A percentile compares a stretch with the other conserved stretches of the same genome.
phyloP scores from a whole-genome alignment of 768 basidiomycete species.

The Xerocomellus chrysenteron region DNA sequence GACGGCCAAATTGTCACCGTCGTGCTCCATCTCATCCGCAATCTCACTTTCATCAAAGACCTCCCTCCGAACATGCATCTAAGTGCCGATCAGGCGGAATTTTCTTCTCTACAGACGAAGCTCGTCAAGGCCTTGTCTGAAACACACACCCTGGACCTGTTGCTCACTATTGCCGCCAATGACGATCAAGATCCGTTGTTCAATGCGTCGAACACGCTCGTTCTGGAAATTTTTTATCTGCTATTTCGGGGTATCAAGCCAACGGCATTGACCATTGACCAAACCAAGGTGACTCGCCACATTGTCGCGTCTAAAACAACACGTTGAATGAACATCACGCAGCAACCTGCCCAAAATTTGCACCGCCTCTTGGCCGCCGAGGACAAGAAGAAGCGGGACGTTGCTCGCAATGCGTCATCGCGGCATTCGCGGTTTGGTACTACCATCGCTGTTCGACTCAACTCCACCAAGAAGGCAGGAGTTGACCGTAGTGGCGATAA shows the following conservation, averaged over 20 bases:
- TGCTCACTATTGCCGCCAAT: conserved; percentile 86
- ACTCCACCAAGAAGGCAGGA: conserved; percentile 48
- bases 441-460: conserved; percentile 79
- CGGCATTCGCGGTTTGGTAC: conserved; percentile 97
- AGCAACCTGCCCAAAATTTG: conserved; percentile 72
- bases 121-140: conserved; percentile 70
- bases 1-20: conserved; percentile 89
- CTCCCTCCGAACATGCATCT: conserved; percentile 65
- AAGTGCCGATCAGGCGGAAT: conserved; percentile 78
- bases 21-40: conserved; percentile 85
- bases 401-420: conserved; percentile 58
- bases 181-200: conserved; percentile 73
- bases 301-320: conserved; percentile 3
- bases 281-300: conserved; percentile 52
- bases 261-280: conserved; percentile 52
- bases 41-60: conserved; percentile 94
- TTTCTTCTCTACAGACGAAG: conserved; percentile 73
- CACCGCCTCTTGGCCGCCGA: conserved; percentile 78
- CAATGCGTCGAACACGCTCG: conserved; percentile 82
- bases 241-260: conserved; percentile 82
- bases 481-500: conserved; percentile 20
- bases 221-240: conserved; percentile 92
- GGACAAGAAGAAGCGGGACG: conserved; percentile 57
- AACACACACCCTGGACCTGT: conserved; percentile 69
- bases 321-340: conserved; percentile 14